phyloP scores from a whole-genome alignment of 2,329 filamentous ascomycete genomes.

The Hypocreales sp. region DNA sequence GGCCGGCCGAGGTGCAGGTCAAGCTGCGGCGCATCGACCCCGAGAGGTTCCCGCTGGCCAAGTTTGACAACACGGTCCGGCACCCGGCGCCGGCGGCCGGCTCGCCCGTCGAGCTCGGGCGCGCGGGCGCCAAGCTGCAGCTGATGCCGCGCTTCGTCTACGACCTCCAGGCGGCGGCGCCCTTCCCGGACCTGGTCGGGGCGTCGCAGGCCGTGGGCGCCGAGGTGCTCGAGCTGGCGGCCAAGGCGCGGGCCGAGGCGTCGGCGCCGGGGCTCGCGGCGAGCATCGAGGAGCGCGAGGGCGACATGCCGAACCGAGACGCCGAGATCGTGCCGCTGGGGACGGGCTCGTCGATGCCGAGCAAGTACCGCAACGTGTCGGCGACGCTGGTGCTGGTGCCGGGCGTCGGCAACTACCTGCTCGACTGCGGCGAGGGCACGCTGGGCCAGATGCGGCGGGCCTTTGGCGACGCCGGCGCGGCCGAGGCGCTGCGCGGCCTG shows the following conservation, averaged over 20 bases:
- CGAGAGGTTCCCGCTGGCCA: slow-evolving; percentile 55
- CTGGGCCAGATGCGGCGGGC: slow-evolving; percentile 71
- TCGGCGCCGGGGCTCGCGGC: slow-evolving; percentile 28
- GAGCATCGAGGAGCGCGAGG: slow-evolving; percentile 34
- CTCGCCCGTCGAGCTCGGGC: slow-evolving; percentile 20
- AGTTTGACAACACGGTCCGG: slow-evolving; percentile 38
- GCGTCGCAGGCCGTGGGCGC: slow-evolving; percentile 23
- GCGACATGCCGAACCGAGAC: slow-evolving; percentile 57
- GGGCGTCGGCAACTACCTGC: slow-evolving; percentile 70
- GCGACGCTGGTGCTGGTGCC: slow-evolving; percentile 74
- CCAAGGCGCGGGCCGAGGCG: slow-evolving; percentile 25
- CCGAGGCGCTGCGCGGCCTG: slow-evolving; percentile 60
- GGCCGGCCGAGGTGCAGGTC: slow-evolving; percentile 48
- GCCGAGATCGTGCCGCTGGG: slow-evolving; percentile 77
- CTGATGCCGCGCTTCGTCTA: slow-evolving; percentile 31
- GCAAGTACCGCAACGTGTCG: slow-evolving; percentile 91
- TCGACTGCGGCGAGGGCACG: slow-evolving; percentile 89
- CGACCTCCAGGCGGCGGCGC: slow-evolving; percentile 28
- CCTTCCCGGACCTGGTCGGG: slow-evolving; percentile 28
- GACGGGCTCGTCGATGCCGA: slow-evolving; percentile 80
- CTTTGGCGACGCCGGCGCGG: slow-evolving; percentile 48
- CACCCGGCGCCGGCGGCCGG: slow-evolving; percentile 9
- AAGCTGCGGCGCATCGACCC: slow-evolving; percentile 59
- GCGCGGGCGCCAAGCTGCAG: slow-evolving; percentile 26
- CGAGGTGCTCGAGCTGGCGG: slow-evolving; percentile 36